Base-by-base conservation (phyloP, 768 basidiomycete species). In the Boletus bicolor region DNA sequence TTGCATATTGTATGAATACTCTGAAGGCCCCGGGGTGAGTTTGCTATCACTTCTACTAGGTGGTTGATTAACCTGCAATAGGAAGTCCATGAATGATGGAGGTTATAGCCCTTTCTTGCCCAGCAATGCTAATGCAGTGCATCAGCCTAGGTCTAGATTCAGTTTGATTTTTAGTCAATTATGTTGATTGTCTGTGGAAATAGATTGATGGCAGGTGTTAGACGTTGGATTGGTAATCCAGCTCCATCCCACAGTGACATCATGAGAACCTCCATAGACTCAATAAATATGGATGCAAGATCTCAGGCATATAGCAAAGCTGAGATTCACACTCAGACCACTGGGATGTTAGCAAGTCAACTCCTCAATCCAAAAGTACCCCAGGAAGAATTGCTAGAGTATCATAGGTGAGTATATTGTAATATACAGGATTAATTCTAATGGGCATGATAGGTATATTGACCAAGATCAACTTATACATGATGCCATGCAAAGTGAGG, bases 1-100 rank as follows among this genome's bases (percentile, higher is more conserved):
- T 94, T 72, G 91, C 89, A 11, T 94, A 86, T 73, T 87, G 85
- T n/a, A 93, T 95, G 87, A 93, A 92, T 58, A 93, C 91, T 5
- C 70, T 89, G 47, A 91, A 90, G 67, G 76, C 92, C 2, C 89
- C 89, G 32, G 90, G 89, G 91, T 89, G 60, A 50, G 86, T 49
- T 28, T 15, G 0, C 7, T 2, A 12, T 49, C 11, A 0, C 1
- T 21, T 48, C 14, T 10, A 4, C 26, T n/a, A 0, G 47, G 21
- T 8, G 11, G 1, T 45, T n/a, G 28, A 26, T 34, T 24, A 5
- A 53, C 7, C 15, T 39, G 15, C 11, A 34, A 24, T 60, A 91
- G 89, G 42, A 92, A 90, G 72, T 86, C 84, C 0, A 79, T 82
- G 8, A 81, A 78, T 59, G 84, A 85, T 61, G 74, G 85, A 51